Evolutionary conservation across 768 basidiomycete genomes (phyloP), one percentile per base, ranked within the genome.

Genomic region (Clitopilus hobsonii): DNA sequence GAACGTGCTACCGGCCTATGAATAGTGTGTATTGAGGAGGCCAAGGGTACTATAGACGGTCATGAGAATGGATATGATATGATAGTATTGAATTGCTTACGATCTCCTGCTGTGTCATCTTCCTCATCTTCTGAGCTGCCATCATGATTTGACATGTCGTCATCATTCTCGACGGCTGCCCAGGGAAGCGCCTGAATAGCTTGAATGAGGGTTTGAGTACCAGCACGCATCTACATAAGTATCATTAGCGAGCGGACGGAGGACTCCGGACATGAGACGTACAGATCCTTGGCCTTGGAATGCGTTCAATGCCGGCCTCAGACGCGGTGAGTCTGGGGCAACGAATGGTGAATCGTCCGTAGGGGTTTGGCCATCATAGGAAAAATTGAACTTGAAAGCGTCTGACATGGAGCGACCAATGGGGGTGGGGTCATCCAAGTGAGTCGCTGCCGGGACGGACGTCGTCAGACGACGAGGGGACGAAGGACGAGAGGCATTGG

Each of bases 21-120:
- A 51, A 94, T 92, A 32, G 92, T 83, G 65, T 94, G 92, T 38
- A 94, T 92, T 10, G 92, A 94, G 23, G 92, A 94, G 1, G 92
- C 84, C 53, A 93, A 70, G 32, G 74, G 78, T 52, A 65, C 72
- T 56, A 64, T 78, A 83, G 50, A 51, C 11, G 2, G 28, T 36
- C 30, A 22, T 49, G 23, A 58, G 53, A 32, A n/a, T 50, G 38
- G 41, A 27, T n/a, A 32, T 48, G 18, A 56, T n/a, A 51, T 10
- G 47, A 25, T 38, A 8, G 32, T 13, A 54, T 18, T 47, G 28
- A 25, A 30, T 38, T 28, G 51, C 68, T 60, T 57, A 71, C 71
- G 61, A 49, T 57, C 66, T 65, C 66, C 60, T 57, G 69, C 68
- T 68, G 74, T 76, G 23, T 84, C 88, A 26, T 89, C 89, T 49